Percentiles rank a stretch among this genome's conserved stretches.
These are phyloP conservation scores for Candida orba DNA, from an alignment of 805 yeast species.

Conservation along the genomic window DNA sequence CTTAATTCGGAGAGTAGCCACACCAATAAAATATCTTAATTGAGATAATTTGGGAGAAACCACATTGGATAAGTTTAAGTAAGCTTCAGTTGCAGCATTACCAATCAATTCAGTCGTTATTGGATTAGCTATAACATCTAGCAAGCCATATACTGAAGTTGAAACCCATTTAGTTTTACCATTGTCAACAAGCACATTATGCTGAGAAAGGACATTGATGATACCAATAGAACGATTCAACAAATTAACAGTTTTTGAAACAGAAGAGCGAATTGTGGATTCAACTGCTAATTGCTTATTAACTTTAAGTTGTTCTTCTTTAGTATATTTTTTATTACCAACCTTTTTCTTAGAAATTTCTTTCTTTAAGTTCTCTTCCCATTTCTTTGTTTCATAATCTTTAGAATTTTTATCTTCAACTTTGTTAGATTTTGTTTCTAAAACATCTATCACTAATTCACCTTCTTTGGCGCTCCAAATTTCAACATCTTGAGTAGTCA, in stretches of 20 bases:
- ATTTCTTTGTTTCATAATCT: constrained; percentile 77
- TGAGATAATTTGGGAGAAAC: constrained; percentile 45
- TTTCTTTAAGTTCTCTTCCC: constrained; percentile 82
- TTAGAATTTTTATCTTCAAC: constrained; percentile 64
- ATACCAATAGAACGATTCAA: constrained; percentile 46
- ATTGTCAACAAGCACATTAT: constrained; percentile 48
- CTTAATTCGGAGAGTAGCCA: constrained; percentile 58
- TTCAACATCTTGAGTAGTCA: constrained; percentile 43
- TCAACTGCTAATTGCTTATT: constrained; percentile 62
- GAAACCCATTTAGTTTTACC: constrained; percentile 70
- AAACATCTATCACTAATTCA: constrained; percentile 56
- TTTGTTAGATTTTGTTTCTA: constrained; percentile 37
- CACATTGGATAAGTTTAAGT: constrained; percentile 46
- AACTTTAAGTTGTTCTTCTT: constrained; percentile 65
- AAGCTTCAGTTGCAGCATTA: constrained; percentile 38
- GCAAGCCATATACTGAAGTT: constrained; percentile 44
- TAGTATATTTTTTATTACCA: constrained; percentile 51
- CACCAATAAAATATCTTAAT: constrained; percentile 51
- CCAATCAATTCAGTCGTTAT: constrained; percentile 34
- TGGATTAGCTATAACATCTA: constrained; percentile 36
- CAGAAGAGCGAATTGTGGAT: constrained; percentile 40
- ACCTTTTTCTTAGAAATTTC: constrained; percentile 57
- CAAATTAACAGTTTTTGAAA: constrained; percentile 31
- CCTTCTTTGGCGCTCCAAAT: constrained; percentile 72
- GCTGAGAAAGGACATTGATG: constrained; percentile 44